Evolutionary conservation across 1,139 yeast species (phyloP), one percentile per base, ranked within the genome.

Genomic region (Candida sp.): DNA sequence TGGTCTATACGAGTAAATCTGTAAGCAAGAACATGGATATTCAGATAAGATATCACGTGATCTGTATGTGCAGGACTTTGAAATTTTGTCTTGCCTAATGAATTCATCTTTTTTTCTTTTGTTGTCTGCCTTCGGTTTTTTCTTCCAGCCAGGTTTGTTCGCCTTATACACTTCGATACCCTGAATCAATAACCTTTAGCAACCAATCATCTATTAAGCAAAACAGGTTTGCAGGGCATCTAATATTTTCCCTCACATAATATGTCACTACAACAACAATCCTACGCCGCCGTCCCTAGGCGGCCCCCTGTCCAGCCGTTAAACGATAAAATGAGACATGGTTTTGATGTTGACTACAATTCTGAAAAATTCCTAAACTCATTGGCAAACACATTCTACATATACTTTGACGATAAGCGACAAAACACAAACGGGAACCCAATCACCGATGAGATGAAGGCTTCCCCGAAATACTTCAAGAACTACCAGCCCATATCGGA

Each of bases 391-490:
- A 81, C 86, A 44, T 91, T 89, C 70, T 87, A 85, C 68, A 86
- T 89, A 54, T 90, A 91, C 68, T 90, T 81, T 61, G 96, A 89
- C 63, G 96, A 90, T 64, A 94, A 94, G 68, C 82, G 98, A 47
- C 98, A 94, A 65, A 89, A 86, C 59, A 90, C 97, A 3, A 90
- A 90, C 53, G 97, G 97, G 17, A 90, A 86, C 61, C 97, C 98
- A 2, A 78, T 85, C n/a, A 75, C 85, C 1, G 79, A 78, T 22
- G 84, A 79, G 42, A 71, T 73, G 74, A 82, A 81, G 60, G 65
- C 67, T 35, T 63, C 68, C 26, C 77, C 78, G 23, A 72, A 72
- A 50, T 77, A 79, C 47, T 72, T 72, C 32, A 72, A 70, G 49
- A 81, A 80, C 55, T 86, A 84, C 65, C 90, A 87, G 63, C 88